These are phyloP conservation scores for Plasmodium vivax DNA, from an alignment of 169 alveolate genomes.

Conservation along the genomic window DNA sequence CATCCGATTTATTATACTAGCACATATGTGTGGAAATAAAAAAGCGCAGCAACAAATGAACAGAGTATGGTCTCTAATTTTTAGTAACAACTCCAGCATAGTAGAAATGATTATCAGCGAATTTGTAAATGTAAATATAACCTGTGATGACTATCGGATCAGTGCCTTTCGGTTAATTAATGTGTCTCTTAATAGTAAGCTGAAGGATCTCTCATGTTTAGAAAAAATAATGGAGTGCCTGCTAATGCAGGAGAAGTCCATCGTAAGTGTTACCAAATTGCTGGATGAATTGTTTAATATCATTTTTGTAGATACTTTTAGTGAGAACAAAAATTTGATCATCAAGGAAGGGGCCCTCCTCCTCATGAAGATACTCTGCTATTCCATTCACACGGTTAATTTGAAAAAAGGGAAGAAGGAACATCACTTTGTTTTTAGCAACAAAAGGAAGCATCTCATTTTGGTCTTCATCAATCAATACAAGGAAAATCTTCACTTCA, in stretches of 20 bases:
- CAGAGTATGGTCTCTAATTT: slow-evolving; percentile 83
- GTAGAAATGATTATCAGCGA: slow-evolving; percentile 82
- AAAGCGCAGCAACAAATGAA: slow-evolving; percentile 78
- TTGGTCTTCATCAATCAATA: slow-evolving; percentile 58
- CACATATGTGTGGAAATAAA: slow-evolving; percentile 81
- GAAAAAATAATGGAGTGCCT: slow-evolving; percentile 67
- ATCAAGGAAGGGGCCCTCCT: slow-evolving; percentile 69
- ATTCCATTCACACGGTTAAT: slow-evolving; percentile 40
- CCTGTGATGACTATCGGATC: slow-evolving; percentile 51
- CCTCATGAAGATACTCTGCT: slow-evolving; percentile 52
- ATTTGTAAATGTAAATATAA: slow-evolving; percentile 74
- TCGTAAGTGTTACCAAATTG: slow-evolving; percentile 30
- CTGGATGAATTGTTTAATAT: slow-evolving; percentile 64
- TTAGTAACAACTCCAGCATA: slow-evolving; percentile 83
- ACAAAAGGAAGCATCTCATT: slow-evolving; percentile 49
- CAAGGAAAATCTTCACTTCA: slow-evolving; percentile 47
- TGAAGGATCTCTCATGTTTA: slow-evolving; percentile 59
- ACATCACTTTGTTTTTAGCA: slow-evolving; percentile 36
- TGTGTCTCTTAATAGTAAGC: slow-evolving; percentile 39
- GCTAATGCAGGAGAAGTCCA: slow-evolving; percentile 38
- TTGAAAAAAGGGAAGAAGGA: slow-evolving; percentile 56
- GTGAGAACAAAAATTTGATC: slow-evolving; percentile 50
- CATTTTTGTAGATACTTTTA: slow-evolving; percentile 58
- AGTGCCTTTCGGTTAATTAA: slow-evolving; percentile 69
- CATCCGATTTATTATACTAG: slow-evolving; percentile 77